Base-by-base conservation (phyloP, 164 flowering plant genomes). In the Stephania cephalantha region DNA sequence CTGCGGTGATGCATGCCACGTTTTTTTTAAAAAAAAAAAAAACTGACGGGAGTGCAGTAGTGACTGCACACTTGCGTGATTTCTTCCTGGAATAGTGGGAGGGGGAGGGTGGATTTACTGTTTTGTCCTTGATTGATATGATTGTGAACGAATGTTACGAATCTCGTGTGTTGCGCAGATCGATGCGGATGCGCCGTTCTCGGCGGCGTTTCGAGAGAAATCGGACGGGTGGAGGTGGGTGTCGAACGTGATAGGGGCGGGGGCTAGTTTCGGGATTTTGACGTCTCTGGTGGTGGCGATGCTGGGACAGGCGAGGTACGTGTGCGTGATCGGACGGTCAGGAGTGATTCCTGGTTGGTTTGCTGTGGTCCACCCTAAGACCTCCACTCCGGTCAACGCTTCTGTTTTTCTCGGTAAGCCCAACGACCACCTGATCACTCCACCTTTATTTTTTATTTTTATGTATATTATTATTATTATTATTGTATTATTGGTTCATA, bases 281-380 rank as follows among this genome's bases (percentile, higher is more conserved):
- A 92, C 99, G 78, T 95, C 99, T 29, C 72, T 95, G 75, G 46
- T 93, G 85, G 99, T 95, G 79, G 87, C 99, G 67, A 95, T 95
- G 99, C 68, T 95, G 83, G 99, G 99, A 0, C 99, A 95, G 78
- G 99, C 98, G 1, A 85, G 99, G 46, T 95, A 95, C 86, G 84
- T 95, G 85, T 95, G 99, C 70, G 97, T 92, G n/a, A 93, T 95
- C 82, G 99, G 98, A 73, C 90, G 99, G 85, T 89, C 95, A 7
- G 78, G 81, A 45, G 91, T 93, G 53, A 91, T 88, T 80, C 99
- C 99, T 0, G 29, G 84, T 0, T 95, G 99, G 98, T 91, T 93
- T 77, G 98, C 99, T 25, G 74, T 77, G 86, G 89, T 95, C 85
- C 96, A 95, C 82, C 94, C 90, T 0, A 84, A 44, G 71, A 95